Evolutionary conservation across 1,139 yeast species (phyloP).

Genomic region (Diutina ranongensis): DNA sequence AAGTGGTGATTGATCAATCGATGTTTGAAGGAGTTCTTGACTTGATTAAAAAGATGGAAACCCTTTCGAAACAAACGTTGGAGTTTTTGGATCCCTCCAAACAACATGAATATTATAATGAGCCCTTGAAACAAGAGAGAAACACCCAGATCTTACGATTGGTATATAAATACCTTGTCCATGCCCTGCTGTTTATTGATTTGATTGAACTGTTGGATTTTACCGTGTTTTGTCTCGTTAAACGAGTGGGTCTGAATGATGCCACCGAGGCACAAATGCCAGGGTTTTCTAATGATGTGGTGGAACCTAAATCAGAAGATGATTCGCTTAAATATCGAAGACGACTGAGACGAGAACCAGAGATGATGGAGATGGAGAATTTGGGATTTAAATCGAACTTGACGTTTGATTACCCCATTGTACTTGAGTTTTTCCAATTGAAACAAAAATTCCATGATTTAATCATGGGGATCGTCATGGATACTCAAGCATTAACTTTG

Average conservation of each 20-base stretch:
- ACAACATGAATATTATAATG: conserved; percentile 24
- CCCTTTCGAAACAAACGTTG: conserved; percentile 29
- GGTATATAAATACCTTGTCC: conserved; percentile 40
- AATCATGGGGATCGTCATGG: conserved; percentile 49
- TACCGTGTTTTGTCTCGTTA: conserved; percentile 39
- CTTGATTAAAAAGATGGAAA: conserved; percentile 26
- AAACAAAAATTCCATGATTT: conserved; percentile 67
- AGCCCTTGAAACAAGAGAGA: conserved; percentile 29
- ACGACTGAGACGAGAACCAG: conserved; percentile 7
- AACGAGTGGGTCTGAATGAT: conserved; percentile 8
- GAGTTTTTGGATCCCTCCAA: conserved; percentile 25
- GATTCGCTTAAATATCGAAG: conserved; percentile 3
- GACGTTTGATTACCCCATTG: conserved; percentile 46
- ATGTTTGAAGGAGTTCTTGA: conserved; percentile 28
- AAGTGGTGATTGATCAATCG: conserved; percentile 38
- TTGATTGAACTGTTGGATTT: conserved; percentile 51
- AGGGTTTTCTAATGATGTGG: conserved; percentile 10
- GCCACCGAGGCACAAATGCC: conserved; percentile 13
- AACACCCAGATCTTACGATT: conserved; percentile 42
- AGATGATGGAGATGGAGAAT: conserved; percentile 8
- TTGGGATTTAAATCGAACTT: conserved; percentile 11
- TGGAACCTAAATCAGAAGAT: conserved; percentile 8
- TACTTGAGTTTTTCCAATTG: conserved; percentile 61
- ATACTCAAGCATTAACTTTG: conserved; percentile 59
- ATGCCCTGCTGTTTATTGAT: conserved; percentile 39